These are phyloP conservation scores for Leccinum boreale DNA, from an alignment of 768 basidiomycete species.

Conservation along the genomic window DNA sequence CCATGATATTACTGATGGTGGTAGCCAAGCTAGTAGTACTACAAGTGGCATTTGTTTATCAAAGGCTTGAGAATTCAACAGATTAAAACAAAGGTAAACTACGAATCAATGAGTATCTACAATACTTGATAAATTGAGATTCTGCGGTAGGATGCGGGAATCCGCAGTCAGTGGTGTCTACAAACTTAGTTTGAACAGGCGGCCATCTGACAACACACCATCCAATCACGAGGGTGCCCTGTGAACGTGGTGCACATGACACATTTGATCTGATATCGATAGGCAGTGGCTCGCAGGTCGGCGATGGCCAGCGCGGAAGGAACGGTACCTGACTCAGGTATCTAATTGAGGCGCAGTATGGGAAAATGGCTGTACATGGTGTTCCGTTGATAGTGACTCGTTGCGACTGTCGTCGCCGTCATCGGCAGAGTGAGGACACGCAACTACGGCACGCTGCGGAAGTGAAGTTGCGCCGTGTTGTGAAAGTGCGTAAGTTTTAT, in stretches of 20 bases:
- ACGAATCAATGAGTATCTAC: not conserved
- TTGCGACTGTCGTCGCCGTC: not conserved
- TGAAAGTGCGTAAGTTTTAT: slow-evolving; percentile 8
- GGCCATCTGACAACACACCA: not conserved
- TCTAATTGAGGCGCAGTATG: slow-evolving; percentile 14
- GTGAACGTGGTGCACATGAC: slow-evolving; percentile 6
- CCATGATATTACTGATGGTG: slow-evolving; percentile 27
- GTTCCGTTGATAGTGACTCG: not conserved
- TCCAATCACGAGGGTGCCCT: slow-evolving; percentile 7
- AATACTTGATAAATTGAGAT: not conserved
- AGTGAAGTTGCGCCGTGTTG: not conserved
- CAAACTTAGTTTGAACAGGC: slow-evolving; percentile 7
- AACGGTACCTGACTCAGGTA: slow-evolving; percentile 1
- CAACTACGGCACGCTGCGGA: slow-evolving; percentile 4
- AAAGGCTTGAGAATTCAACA: slow-evolving; percentile 27
- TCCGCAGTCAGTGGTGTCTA: slow-evolving; percentile 1
- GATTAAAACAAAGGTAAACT: slow-evolving; percentile 18
- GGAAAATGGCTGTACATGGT: slow-evolving; percentile 7
- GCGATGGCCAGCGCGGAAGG: slow-evolving; percentile 21
- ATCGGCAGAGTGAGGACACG: slow-evolving; percentile 13
- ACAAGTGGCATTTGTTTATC: slow-evolving; percentile 19
- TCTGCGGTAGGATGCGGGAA: not conserved
- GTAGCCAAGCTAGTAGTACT: not conserved
- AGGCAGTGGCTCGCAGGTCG: slow-evolving; percentile 3
- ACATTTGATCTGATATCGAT: slow-evolving; percentile 18